These are phyloP conservation scores for Pulveroboletus sp. DNA, from an alignment of 768 basidiomycete species.

Conservation along the genomic window DNA sequence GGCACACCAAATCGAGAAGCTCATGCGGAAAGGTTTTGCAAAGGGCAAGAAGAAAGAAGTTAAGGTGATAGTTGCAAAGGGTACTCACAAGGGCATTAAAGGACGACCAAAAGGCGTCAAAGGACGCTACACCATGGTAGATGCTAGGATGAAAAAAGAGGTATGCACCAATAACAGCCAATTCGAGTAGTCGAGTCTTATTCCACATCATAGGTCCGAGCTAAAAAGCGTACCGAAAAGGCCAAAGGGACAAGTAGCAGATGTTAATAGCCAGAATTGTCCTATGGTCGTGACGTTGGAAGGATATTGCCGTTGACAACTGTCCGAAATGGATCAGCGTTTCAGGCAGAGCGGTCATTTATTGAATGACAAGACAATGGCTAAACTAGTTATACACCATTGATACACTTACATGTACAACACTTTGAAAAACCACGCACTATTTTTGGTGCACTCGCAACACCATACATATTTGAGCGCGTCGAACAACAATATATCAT, in stretches of 20 bases:
- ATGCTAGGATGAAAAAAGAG: constrained; percentile 92
- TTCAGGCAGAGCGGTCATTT: no score
- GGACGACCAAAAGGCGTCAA: constrained; percentile 96
- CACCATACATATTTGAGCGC: no score
- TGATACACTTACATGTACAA: constrained; percentile 1
- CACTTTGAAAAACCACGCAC: no score
- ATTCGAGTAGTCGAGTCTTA: constrained; percentile 2
- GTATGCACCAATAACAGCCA: constrained; percentile 31
- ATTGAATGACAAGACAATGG: no score
- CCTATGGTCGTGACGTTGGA: no score
- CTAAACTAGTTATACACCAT: no score
- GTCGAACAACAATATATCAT: constrained; percentile 1
- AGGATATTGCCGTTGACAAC: no score
- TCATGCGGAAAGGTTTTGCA: constrained; percentile 80
- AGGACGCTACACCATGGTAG: constrained; percentile 93
- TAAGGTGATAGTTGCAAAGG: constrained; percentile 90
- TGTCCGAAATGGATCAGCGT: no score
- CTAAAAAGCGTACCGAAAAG: constrained; percentile 78
- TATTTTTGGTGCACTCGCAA: no score
- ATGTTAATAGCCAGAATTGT: constrained; percentile 28
- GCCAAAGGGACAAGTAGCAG: constrained; percentile 53
- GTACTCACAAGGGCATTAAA: constrained; percentile 83
- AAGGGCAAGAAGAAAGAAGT: constrained; percentile 72
- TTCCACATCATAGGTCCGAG: constrained; percentile 57
- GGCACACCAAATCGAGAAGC: constrained; percentile 87